A percentile compares a stretch with the other conserved stretches of the same genome.
phyloP scores from a whole-genome alignment of 805 yeast species.

The Komagataella mondaviorum region DNA sequence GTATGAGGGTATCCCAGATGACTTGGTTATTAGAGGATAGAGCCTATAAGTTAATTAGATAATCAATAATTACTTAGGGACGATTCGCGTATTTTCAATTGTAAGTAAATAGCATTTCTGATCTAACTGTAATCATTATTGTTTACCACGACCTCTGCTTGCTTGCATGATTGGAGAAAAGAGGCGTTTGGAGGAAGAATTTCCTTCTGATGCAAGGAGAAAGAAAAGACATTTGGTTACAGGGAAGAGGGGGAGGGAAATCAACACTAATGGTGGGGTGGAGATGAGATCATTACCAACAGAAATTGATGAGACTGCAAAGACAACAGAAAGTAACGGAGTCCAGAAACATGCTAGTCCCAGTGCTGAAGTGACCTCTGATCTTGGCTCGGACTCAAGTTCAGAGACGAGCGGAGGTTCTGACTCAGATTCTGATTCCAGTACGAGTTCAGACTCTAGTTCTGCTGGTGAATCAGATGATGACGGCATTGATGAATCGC shows the following conservation, averaged over 20 bases:
- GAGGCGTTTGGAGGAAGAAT: not conserved
- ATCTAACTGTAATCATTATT: not conserved
- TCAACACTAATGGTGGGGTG: not conserved
- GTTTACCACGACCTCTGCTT: not conserved
- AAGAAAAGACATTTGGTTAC: not conserved
- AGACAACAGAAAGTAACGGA: not conserved
- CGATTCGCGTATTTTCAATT: not conserved
- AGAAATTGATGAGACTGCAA: not conserved
- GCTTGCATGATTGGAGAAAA: not conserved
- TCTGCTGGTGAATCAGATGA: not conserved
- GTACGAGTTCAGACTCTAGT: not conserved
- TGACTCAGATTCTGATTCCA: not conserved
- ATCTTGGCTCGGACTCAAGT: not conserved
- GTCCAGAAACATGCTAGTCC: not conserved
- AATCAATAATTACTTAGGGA: not conserved
- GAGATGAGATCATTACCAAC: not conserved
- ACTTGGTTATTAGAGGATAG: constrained; percentile 37
- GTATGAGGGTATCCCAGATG: constrained; percentile 86
- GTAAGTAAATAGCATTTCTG: not conserved
- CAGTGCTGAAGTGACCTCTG: not conserved
- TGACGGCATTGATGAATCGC: not conserved
- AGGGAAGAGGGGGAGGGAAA: not conserved
- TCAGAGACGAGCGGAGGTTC: not conserved
- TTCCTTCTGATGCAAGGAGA: not conserved
- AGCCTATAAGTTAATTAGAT: not conserved